Evolutionary conservation across 1,139 yeast genomes (phyloP).

Genomic region (Hanseniaspora uvarum): DNA sequence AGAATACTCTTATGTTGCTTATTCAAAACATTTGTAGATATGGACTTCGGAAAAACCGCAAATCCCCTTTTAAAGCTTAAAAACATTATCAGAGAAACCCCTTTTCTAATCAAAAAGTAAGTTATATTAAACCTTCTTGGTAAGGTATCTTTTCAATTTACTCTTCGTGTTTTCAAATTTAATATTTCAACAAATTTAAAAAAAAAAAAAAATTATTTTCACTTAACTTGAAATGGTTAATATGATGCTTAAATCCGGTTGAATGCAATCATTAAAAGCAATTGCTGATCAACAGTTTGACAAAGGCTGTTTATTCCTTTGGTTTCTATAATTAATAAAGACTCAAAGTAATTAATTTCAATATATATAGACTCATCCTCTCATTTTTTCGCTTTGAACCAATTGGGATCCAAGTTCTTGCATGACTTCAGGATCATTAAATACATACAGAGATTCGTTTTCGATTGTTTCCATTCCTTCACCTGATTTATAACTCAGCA

Average conservation of each 20-base stretch:
- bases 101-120: background rate
- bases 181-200: background rate
- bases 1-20: background rate
- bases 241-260: too few relatives aligned
- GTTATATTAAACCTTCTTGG: background rate
- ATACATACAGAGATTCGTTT: constrained; percentile 9
- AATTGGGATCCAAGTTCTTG: constrained; percentile 11
- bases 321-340: too few relatives aligned
- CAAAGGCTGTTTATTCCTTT: background rate
- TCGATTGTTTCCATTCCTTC: constrained; percentile 72
- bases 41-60: background rate
- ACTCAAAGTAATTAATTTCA: too few relatives aligned
- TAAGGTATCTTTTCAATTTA: too few relatives aligned
- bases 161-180: too few relatives aligned
- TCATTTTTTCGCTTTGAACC: constrained; percentile 14
- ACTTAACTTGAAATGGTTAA: too few relatives aligned
- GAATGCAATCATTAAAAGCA: too few relatives aligned
- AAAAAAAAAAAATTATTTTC: too few relatives aligned
- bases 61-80: background rate
- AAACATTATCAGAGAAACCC: background rate
- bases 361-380: background rate
- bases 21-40: background rate
- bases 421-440: constrained; percentile 15
- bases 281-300: too few relatives aligned
- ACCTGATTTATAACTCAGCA: constrained; percentile 63